Percentiles rank a stretch among this genome's conserved stretches.
These are phyloP conservation scores for Colletotrichum gigasporum DNA, from an alignment of 2,329 filamentous ascomycete species.

Conservation along the genomic window DNA sequence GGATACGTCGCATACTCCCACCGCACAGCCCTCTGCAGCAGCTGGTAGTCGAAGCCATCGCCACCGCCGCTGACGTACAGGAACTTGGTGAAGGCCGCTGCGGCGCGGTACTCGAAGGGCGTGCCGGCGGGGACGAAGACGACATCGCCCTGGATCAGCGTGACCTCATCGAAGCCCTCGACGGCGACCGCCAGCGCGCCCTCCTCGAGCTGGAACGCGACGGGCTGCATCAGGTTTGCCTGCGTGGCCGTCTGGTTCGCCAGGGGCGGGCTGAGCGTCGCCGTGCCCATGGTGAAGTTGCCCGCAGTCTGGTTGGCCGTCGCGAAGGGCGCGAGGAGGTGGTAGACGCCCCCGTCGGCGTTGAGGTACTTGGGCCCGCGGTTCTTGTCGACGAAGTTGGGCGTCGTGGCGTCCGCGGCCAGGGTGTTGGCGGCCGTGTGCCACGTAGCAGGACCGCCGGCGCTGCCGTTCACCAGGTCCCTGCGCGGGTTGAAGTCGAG, in stretches of 20 bases:
- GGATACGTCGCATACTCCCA: conserved; percentile 18
- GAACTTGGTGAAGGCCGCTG: conserved; percentile 38
- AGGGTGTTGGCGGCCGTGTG: conserved; percentile 48
- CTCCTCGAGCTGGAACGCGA: conserved; percentile 40
- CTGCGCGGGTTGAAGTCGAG: conserved; percentile 49
- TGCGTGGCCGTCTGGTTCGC: conserved; percentile 15
- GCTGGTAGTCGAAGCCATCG: conserved; percentile 36
- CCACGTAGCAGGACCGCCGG: conserved; percentile 45
- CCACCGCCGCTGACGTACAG: conserved; percentile 38
- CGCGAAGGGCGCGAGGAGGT: conserved; percentile 54
- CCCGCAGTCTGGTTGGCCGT: conserved; percentile 48
- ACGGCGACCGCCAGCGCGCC: conserved; percentile 36
- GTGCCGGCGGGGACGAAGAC: conserved; percentile 37
- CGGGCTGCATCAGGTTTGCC: neutral
- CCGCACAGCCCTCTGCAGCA: conserved; percentile 21
- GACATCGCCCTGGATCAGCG: conserved; percentile 38
- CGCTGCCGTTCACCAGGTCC: conserved; percentile 52
- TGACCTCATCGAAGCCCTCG: conserved; percentile 34
- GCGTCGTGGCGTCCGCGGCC: conserved; percentile 39
- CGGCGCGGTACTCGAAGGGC: conserved; percentile 36
- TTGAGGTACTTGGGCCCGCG: conserved; percentile 56
- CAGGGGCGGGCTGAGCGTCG: conserved; percentile 42
- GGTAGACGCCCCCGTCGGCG: conserved; percentile 45
- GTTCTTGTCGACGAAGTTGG: conserved; percentile 55
- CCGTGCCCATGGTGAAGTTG: conserved; percentile 54